Evolutionary conservation across 306 rosid genomes (phyloP).

Genomic region (Gastrolobium villosum): DNA sequence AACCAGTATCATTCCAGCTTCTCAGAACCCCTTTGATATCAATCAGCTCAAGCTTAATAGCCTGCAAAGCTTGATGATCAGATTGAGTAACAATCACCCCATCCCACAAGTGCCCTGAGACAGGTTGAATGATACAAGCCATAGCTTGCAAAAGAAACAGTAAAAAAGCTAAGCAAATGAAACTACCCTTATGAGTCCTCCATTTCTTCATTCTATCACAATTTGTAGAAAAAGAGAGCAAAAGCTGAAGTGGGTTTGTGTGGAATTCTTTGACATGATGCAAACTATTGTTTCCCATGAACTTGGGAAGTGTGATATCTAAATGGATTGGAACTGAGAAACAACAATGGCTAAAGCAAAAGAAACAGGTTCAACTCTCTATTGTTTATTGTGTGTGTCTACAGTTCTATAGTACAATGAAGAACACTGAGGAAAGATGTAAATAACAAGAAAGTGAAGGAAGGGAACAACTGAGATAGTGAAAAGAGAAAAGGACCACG

Average conservation of each 20-base stretch:
- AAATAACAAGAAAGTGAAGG: constrained; percentile 30
- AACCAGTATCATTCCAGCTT: constrained; percentile 87
- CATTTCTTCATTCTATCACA: constrained; percentile 1
- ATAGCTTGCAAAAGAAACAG: constrained; percentile 51
- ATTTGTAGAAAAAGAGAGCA: constrained; percentile 20
- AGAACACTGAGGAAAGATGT: not conserved
- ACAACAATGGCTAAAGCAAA: constrained; percentile 35
- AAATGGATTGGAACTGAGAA: not conserved
- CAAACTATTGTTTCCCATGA: constrained; percentile 65
- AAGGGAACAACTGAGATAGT: constrained; percentile 22
- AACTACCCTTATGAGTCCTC: constrained; percentile 32
- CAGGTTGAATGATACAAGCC: constrained; percentile 45
- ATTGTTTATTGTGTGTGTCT: not conserved
- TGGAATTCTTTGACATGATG: constrained; percentile 37
- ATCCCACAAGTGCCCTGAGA: constrained; percentile 65
- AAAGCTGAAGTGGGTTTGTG: constrained; percentile 23
- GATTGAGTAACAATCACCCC: constrained; percentile 67
- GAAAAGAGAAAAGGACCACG: constrained; percentile 5
- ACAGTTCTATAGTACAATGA: not conserved
- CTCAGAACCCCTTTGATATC: constrained; percentile 72
- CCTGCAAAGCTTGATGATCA: constrained; percentile 74
- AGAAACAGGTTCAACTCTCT: not conserved
- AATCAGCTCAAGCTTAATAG: constrained; percentile 69
- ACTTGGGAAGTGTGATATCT: not conserved
- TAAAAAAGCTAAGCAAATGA: constrained; percentile 37